Evolutionary conservation across 2,329 filamentous ascomycete genomes (phyloP).

Genomic region (Boeremia lycopersici): DNA sequence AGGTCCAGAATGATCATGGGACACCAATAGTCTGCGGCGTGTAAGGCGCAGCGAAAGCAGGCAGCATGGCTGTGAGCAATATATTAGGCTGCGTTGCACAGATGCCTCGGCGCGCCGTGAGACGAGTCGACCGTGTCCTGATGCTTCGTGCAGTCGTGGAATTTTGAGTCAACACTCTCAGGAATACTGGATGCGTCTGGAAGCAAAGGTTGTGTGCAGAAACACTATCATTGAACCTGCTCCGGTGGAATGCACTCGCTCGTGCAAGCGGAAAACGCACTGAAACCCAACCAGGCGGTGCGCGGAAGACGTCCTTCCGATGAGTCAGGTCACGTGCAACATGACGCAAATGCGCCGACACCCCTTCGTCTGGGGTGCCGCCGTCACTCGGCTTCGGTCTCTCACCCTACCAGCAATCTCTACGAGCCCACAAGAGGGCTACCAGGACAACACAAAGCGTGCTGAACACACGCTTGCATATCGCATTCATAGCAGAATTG

Average conservation of each 20-base stretch:
- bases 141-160: too few relatives aligned
- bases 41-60: too few relatives aligned
- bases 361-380: slow-evolving; percentile 2
- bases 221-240: too few relatives aligned
- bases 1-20: too few relatives aligned
- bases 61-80: too few relatives aligned
- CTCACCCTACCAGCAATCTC: slow-evolving; percentile 15
- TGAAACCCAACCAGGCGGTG: slow-evolving; percentile 1
- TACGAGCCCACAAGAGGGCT: slow-evolving; percentile 15
- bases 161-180: too few relatives aligned
- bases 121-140: too few relatives aligned
- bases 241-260: not conserved
- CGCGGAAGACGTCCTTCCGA: slow-evolving; percentile 9
- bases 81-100: too few relatives aligned
- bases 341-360: slow-evolving; percentile 19
- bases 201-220: not conserved
- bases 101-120: too few relatives aligned
- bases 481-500: slow-evolving; percentile 18
- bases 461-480: slow-evolving; percentile 11
- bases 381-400: not conserved
- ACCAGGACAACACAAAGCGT: slow-evolving; percentile 10
- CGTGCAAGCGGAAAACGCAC: slow-evolving; percentile 5
- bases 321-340: slow-evolving; percentile 19
- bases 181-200: not conserved
- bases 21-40: too few relatives aligned